Conservation (phyloP, 1,284 basidiomycete species). For the Leccinum fallax region DNA sequence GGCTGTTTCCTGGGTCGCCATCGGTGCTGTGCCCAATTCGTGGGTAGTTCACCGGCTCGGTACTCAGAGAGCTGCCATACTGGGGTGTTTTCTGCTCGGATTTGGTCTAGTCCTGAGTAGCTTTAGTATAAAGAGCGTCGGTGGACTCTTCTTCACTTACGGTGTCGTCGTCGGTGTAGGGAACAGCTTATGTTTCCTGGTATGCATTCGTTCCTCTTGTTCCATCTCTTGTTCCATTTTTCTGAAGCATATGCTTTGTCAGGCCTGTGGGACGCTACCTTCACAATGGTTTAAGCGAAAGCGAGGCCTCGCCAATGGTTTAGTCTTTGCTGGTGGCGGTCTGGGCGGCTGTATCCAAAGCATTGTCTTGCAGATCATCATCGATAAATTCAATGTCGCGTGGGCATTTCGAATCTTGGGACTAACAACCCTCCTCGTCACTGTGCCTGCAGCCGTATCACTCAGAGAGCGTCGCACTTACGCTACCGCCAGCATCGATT, state of each 20-base stretch:
- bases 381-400: slow-evolving; percentile 31
- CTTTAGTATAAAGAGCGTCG: slow-evolving; percentile 28
- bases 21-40: slow-evolving; percentile 33
- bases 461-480: slow-evolving; percentile 33
- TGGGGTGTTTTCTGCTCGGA: slow-evolving; percentile 32
- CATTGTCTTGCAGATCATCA: slow-evolving; percentile 32
- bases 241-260: neutral
- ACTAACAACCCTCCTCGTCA: slow-evolving; percentile 27
- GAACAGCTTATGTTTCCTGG: slow-evolving; percentile 27
- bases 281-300: slow-evolving; percentile 37
- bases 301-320: slow-evolving; percentile 37
- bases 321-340: slow-evolving; percentile 37
- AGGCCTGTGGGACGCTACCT: slow-evolving; percentile 36
- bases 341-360: slow-evolving; percentile 37
- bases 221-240: neutral
- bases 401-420: slow-evolving; percentile 42
- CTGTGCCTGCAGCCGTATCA: slow-evolving; percentile 35
- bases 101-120: slow-evolving; percentile 32
- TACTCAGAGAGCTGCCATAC: slow-evolving; percentile 24
- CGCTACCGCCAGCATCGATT: slow-evolving; percentile 19
- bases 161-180: slow-evolving; percentile 28
- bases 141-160: slow-evolving; percentile 35
- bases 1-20: slow-evolving; percentile 31
- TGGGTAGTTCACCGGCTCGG: slow-evolving; percentile 32
- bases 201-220: slow-evolving; percentile 5